Evolutionary conservation across 148 eudicot genomes (phyloP), one percentile per base, ranked within the genome.

Genomic region (Chenopodium formosanum): DNA sequence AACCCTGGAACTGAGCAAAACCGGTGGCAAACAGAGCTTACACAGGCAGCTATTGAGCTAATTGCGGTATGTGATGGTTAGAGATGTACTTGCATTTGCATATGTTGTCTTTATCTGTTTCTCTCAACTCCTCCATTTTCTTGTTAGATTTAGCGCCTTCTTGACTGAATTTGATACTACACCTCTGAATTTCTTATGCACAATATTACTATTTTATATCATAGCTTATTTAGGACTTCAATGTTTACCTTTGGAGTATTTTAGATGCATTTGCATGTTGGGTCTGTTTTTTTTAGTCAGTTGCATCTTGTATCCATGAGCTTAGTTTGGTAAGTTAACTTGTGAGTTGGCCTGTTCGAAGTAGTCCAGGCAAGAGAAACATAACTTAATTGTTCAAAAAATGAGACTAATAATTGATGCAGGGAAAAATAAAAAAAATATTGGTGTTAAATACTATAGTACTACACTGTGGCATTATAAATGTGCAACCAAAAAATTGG

Each of bases 21-120:
- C 83, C 89, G 97, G 88, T 96, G 99, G 99, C 97, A 96, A 82
- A 88, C 92, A 48, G 99, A 96, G 84, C 99, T 96, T 63, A 82
- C 93, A 29, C 99, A 94, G 82, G 98, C 92, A 85, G 92, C 99
- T 40, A 88, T 96, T 78, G 99, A 96, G 92, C 85, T 96, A 69
- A 96, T 96, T 73, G 95, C 91, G 89, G 99, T 96, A 90, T 80
- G 92, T 52, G 27, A 10, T 65, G n/a, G 29, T 37, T 50, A 75
- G 22, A 56, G 20, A 58, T 78, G 37, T 65, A 4, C 27, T 83
- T 46, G 44, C 52, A 37, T 48, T 80, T 46, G 44, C 52, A 27
- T 48, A 47, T 69, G 11, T 37, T 78, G 74, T 16, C 14, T 12
- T 20, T 25, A 46, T 67, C 52, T 73, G 70, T 65, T 75, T 73